Conservation (phyloP, 805 yeast genomes). For the Saccharomyces paradoxus region DNA sequence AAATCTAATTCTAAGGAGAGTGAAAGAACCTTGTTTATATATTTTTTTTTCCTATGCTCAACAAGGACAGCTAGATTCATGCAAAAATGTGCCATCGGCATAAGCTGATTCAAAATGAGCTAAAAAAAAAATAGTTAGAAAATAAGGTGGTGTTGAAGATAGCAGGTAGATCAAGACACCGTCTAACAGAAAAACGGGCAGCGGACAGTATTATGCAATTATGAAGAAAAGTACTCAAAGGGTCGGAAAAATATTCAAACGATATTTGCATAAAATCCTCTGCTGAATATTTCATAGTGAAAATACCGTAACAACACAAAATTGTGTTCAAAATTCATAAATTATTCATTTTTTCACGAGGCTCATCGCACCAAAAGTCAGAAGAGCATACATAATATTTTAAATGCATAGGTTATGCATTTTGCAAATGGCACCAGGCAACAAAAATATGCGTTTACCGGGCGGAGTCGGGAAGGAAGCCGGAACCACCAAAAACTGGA, state of each 20-base stretch:
- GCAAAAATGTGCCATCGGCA: neutral
- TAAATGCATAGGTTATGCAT: neutral
- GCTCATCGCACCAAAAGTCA: neutral
- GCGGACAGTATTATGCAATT: neutral
- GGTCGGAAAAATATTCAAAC: neutral
- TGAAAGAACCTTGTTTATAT: neutral
- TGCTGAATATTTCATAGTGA: neutral
- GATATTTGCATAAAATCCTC: neutral
- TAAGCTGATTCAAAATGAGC: neutral
- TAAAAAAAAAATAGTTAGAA: neutral
- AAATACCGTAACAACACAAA: neutral
- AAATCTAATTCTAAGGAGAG: neutral
- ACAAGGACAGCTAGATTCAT: neutral
- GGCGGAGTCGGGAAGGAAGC: neutral
- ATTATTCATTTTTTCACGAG: neutral
- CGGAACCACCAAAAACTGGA: slow-evolving; percentile 1
- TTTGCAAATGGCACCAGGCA: neutral
- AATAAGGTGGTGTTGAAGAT: neutral
- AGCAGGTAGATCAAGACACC: neutral
- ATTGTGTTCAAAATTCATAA: neutral
- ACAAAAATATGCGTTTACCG: neutral
- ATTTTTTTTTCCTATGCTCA: neutral
- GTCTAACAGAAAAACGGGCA: neutral
- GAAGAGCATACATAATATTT: neutral
- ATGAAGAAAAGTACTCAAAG: neutral